Evolutionary conservation across 176 grass and related monocot genomes (phyloP).

Genomic region (Carex cristatella): DNA sequence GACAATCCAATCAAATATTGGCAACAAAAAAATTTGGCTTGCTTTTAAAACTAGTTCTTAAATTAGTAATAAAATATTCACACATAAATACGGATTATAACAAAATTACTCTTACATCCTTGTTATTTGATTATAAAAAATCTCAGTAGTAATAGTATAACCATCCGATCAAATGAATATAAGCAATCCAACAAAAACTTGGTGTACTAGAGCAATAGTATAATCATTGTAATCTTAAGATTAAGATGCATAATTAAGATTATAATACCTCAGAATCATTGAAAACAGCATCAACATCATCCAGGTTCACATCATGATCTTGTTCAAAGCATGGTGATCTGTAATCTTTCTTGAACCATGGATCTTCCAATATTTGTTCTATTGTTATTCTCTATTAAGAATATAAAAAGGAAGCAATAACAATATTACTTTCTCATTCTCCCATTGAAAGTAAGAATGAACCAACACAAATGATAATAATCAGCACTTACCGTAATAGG

Average conservation of each 20-base stretch:
- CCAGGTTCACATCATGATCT: conserved; percentile 64
- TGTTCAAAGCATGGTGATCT: conserved; percentile 73
- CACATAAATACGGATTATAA: too few species aligned
- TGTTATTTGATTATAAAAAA: too few species aligned
- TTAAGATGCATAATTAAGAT: neutral
- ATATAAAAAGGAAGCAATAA: neutral
- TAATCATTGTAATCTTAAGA: neutral
- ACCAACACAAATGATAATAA: neutral
- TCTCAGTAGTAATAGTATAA: too few species aligned
- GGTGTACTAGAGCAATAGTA: too few species aligned
- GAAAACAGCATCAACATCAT: conserved; percentile 86
- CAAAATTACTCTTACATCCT: too few species aligned
- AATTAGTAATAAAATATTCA: too few species aligned
- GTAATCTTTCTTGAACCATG: conserved; percentile 96
- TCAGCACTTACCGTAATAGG: conserved; percentile 57
- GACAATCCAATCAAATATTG: too few species aligned
- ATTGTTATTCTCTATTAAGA: conserved; percentile 72
- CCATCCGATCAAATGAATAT: too few species aligned
- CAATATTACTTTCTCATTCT: neutral
- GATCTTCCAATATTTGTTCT: conserved; percentile 79
- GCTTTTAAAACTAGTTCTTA: too few species aligned
- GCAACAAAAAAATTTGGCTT: too few species aligned
- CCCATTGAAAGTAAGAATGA: neutral
- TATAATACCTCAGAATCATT: conserved; percentile 66
- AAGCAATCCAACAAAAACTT: too few species aligned